Conservation (phyloP, 108 stramenopile species). For the Mayamaea pseudoterrestris region DNA sequence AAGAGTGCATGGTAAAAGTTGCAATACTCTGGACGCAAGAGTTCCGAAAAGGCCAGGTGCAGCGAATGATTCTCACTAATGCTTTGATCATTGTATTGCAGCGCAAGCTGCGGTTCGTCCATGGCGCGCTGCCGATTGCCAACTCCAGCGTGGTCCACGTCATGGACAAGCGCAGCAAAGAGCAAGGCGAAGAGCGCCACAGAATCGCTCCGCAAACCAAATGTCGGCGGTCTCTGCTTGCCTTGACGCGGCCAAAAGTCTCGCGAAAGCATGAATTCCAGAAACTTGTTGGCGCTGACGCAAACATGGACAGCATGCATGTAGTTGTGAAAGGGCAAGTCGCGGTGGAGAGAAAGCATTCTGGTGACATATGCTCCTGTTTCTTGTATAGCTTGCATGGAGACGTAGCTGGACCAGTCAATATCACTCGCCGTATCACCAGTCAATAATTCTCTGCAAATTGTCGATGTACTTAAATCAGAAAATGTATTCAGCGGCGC, state of each 20-base stretch:
- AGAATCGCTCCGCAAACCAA: slow-evolving; percentile 33
- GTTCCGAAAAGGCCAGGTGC: slow-evolving; percentile 30
- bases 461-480: slow-evolving; percentile 7
- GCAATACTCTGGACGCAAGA: slow-evolving; percentile 11
- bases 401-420: neutral
- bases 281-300: slow-evolving; percentile 24
- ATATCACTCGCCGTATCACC: neutral
- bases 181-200: slow-evolving; percentile 20
- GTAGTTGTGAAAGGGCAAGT: slow-evolving; percentile 23
- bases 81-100: slow-evolving; percentile 41
- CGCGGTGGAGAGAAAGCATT: slow-evolving; percentile 4
- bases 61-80: slow-evolving; percentile 36
- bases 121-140: slow-evolving; percentile 17
- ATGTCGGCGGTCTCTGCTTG: slow-evolving; percentile 6
- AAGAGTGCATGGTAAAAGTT: slow-evolving; percentile 20
- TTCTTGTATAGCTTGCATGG: slow-evolving; percentile 1
- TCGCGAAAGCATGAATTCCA: slow-evolving; percentile 36
- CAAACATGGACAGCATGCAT: slow-evolving; percentile 43
- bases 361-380: slow-evolving; percentile 3
- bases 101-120: slow-evolving; percentile 15
- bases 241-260: neutral
- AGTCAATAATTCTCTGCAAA: neutral
- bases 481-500: slow-evolving; percentile 5
- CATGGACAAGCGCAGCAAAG: slow-evolving; percentile 46
- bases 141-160: slow-evolving; percentile 31